Conservation (phyloP, 352 stramenopile species). For the Lagenidium sp. region DNA sequence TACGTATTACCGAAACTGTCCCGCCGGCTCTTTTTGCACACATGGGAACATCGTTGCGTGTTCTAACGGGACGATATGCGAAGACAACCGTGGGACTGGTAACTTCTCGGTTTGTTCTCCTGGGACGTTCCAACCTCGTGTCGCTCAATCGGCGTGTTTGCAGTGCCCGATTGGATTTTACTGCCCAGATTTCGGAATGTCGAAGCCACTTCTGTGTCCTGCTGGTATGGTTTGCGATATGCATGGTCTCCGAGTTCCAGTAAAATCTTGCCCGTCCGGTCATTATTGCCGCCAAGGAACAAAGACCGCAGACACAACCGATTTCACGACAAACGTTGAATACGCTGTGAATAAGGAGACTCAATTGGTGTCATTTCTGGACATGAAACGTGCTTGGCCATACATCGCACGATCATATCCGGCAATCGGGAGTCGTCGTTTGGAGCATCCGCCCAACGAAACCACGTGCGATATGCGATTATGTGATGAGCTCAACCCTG, state of each 20-base stretch:
- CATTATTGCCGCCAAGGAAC: conserved; percentile 92
- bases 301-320: conserved; percentile 69
- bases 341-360: conserved; percentile 59
- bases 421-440: conserved; percentile 41
- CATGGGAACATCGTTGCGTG: conserved; percentile 44
- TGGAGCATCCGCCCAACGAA: conserved; percentile 53
- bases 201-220: conserved; percentile 86
- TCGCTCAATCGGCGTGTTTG: conserved; percentile 73
- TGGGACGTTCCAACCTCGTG: conserved; percentile 90
- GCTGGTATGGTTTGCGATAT: conserved; percentile 91
- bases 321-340: conserved; percentile 52
- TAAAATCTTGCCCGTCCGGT: conserved; percentile 83
- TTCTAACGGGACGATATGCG: conserved; percentile 86
- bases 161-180: conserved; percentile 92
- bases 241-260: conserved; percentile 71
- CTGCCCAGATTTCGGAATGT: conserved; percentile 89
- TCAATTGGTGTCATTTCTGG: conserved; percentile 49
- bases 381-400: conserved; percentile 33
- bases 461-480: conserved; percentile 32
- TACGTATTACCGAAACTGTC: conserved; percentile 66
- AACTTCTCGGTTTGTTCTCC: conserved; percentile 94
- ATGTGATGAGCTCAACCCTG: conserved; percentile 33
- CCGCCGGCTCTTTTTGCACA: conserved; percentile 45
- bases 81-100: conserved; percentile 14
- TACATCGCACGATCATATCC: conserved; percentile 33